Evolutionary conservation across 768 basidiomycete species (phyloP).

Genomic region (Peribolospora kevripleyi): DNA sequence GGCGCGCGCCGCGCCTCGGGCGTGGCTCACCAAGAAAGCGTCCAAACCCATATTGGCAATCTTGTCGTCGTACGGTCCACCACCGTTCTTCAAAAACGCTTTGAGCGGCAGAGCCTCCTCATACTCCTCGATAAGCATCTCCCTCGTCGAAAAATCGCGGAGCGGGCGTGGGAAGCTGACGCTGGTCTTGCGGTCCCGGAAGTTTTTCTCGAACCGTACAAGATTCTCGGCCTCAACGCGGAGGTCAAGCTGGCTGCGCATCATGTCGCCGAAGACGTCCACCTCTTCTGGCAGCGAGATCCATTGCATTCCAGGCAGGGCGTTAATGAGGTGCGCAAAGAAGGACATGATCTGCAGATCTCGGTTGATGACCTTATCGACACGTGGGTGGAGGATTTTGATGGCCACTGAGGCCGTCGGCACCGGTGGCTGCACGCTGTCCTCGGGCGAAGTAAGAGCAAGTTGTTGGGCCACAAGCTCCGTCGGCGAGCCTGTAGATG

Average conservation of each 20-base stretch:
- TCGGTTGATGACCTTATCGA: constrained; percentile 52
- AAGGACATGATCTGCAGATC: constrained; percentile 89
- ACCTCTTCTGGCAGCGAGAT: constrained; percentile 88
- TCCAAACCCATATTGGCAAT: constrained; percentile 82
- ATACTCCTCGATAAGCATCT: constrained; percentile 75
- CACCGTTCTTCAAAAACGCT: constrained; percentile 62
- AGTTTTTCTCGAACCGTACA: constrained; percentile 60
- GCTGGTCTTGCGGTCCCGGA: constrained; percentile 43
- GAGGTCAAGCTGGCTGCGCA: constrained; percentile 81
- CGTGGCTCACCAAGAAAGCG: constrained; percentile 54
- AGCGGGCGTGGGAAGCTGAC: constrained; percentile 79
- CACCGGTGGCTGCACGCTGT: constrained; percentile 35
- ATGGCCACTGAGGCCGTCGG: constrained; percentile 78
- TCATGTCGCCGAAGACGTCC: constrained; percentile 80
- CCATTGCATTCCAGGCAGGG: constrained; percentile 88
- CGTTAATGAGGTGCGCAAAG: constrained; percentile 52
- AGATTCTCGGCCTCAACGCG: constrained; percentile 76
- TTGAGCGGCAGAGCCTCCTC: constrained; percentile 80
- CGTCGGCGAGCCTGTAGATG: background rate
- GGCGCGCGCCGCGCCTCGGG: background rate
- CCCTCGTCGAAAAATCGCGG: constrained; percentile 49
- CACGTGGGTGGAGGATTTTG: constrained; percentile 80
- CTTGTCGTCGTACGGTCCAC: constrained; percentile 68
- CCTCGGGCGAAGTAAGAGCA: constrained; percentile 8
- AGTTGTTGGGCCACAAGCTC: background rate